Conservation (phyloP, 164 flowering plant species). For the Brasenia schreberi region DNA sequence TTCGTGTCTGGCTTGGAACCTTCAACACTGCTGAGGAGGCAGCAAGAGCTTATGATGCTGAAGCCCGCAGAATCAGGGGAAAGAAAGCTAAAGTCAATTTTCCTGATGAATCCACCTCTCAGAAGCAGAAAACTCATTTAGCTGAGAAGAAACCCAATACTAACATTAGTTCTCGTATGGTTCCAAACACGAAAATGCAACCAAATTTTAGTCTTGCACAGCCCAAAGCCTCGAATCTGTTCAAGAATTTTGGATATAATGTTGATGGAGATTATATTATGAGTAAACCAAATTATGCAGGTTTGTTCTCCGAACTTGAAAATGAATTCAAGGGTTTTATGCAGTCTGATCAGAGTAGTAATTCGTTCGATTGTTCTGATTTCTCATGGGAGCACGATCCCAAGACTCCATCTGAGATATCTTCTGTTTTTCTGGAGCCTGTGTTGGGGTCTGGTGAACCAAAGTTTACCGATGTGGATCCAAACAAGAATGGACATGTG, state of each 20-base stretch:
- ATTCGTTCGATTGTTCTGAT: conserved; percentile 18
- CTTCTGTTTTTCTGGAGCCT: conserved; percentile 34
- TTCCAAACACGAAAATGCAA: too few relatives aligned
- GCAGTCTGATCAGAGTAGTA: conserved; percentile 67
- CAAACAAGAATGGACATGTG: conserved; percentile 45
- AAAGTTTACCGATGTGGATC: conserved; percentile 30
- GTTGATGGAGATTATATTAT: too few relatives aligned
- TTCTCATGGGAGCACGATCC: conserved; percentile 48
- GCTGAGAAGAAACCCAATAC: too few relatives aligned
- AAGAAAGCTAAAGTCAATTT: conserved; percentile 39
- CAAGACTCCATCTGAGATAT: conserved; percentile 46
- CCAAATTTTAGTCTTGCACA: too few relatives aligned
- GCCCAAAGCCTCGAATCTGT: too few relatives aligned
- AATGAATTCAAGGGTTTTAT: conserved; percentile 1
- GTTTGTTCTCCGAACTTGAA: too few relatives aligned
- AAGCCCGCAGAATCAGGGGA: conserved; percentile 88
- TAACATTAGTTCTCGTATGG: too few relatives aligned
- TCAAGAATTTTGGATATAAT: too few relatives aligned
- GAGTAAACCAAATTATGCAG: too few relatives aligned
- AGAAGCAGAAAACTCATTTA: too few relatives aligned
- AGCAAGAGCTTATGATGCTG: conserved; percentile 14
- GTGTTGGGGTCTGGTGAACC: conserved; percentile 29
- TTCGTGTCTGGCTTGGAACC: conserved; percentile 37
- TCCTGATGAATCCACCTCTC: conserved; percentile 30
- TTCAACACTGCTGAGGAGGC: too few relatives aligned